Conservation (phyloP, 371 early-diverging fungal genomes). For the Parasitella parasitica region DNA sequence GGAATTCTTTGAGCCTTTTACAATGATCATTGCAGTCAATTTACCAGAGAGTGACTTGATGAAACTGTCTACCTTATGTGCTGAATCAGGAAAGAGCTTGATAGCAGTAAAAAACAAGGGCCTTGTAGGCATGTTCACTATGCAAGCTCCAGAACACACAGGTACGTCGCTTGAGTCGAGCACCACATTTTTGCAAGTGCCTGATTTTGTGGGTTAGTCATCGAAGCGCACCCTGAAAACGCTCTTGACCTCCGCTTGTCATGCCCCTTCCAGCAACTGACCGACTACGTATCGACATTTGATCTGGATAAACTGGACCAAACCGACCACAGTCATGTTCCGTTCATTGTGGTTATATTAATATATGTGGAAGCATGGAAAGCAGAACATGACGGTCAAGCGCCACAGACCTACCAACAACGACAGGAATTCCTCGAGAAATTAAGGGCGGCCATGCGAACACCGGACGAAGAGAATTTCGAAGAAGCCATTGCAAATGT, state of each 20-base stretch:
- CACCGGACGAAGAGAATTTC: slow-evolving; percentile 83
- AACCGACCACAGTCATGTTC: slow-evolving; percentile 78
- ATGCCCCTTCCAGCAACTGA: slow-evolving; percentile 76
- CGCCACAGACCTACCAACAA: slow-evolving; percentile 63
- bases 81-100: slow-evolving; percentile 61
- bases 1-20: slow-evolving; percentile 66
- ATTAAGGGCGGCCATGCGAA: slow-evolving; percentile 56
- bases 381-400: slow-evolving; percentile 43
- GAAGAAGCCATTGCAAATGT: slow-evolving; percentile 76
- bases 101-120: slow-evolving; percentile 73
- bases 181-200: no score
- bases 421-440: slow-evolving; percentile 66
- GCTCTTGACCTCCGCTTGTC: slow-evolving; percentile 80
- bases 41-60: slow-evolving; percentile 56
- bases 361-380: slow-evolving; percentile 75
- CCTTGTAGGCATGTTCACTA: slow-evolving; percentile 69
- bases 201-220: no score
- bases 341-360: slow-evolving; percentile 80
- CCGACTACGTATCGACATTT: slow-evolving; percentile 55
- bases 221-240: slow-evolving; percentile 88
- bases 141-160: slow-evolving; percentile 75
- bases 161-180: slow-evolving; percentile 35
- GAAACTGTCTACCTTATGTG: slow-evolving; percentile 62
- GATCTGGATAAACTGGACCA: slow-evolving; percentile 67
- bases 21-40: slow-evolving; percentile 73